Evolutionary conservation across 768 basidiomycete genomes (phyloP), one percentile per base, ranked within the genome.

Genomic region (Amanita thiersii): DNA sequence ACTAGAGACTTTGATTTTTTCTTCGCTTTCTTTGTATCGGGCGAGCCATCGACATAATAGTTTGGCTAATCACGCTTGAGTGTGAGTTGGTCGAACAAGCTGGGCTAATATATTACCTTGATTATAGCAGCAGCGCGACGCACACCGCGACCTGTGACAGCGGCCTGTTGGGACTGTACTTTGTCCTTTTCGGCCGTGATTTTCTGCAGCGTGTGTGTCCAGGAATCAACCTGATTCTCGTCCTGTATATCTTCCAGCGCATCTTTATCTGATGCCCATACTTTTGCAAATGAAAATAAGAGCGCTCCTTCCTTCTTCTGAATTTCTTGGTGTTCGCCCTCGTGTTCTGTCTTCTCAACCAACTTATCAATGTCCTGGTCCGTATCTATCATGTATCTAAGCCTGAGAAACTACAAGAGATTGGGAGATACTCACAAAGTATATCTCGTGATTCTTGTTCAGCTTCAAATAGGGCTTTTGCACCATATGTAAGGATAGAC

Each of bases 401-500:
- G 30, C 30, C 20, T 12, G 21, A 31, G 8, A 14, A 23, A 17
- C 2, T 10, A 7, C 4, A 34, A 14, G 5, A 5, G 37, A 36
- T 32, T 12, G 35, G n/a, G n/a, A 17, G 25, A 10, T 45, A 60
- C 71, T 53, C 52, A 85, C 86, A 92, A 37, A 64, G 63, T 20
- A 90, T 85, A 48, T 91, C 86, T 31, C 77, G 70, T 6, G 70
- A 59, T 18, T 61, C 69, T 43, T 74, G 62, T 10, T 73, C 73
- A 25, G 75, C 73, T 30, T 86, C 79, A 54, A 96, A 93, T 7
- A 98, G 68, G 0, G 84, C 78, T 58, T 83, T 77, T 8, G 92
- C 92, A 18, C 93, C 93, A 51, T 82, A 89, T 8, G 86, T 84
- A 11, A 97, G 72, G 46, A 96, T 90, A 2, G 86, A 87, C 54